phyloP scores from a whole-genome alignment of 192 early-diverging fungal genomes.

The Oehlia diaphana region DNA sequence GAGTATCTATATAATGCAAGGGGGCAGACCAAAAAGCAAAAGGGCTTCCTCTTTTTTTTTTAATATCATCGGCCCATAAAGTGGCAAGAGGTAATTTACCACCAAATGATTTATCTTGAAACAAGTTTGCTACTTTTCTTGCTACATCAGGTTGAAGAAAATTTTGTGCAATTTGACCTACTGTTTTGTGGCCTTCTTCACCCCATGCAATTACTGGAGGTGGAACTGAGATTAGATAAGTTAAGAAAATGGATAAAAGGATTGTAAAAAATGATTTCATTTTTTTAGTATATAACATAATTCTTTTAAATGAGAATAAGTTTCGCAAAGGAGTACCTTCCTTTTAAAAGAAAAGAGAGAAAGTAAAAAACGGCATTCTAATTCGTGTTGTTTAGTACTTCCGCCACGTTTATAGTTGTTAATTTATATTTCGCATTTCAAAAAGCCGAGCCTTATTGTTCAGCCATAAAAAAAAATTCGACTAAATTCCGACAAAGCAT shows the following conservation, averaged over 20 bases:
- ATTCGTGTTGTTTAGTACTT: too few relatives aligned
- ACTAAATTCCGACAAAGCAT: too few relatives aligned
- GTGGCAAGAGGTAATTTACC: not conserved
- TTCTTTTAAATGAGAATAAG: too few relatives aligned
- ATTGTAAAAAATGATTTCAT: not conserved
- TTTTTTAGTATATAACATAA: not conserved
- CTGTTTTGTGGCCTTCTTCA: not conserved
- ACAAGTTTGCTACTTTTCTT: not conserved
- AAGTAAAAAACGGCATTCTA: too few relatives aligned
- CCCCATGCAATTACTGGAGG: conserved; percentile 9
- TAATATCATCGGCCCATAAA: conserved; percentile 10
- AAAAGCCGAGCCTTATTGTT: too few relatives aligned
- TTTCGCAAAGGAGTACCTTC: too few relatives aligned
- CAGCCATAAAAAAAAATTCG: too few relatives aligned
- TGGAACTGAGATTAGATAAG: not conserved
- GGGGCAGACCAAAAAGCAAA: not conserved
- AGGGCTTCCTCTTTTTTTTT: not conserved
- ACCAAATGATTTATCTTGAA: not conserved
- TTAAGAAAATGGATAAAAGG: not conserved
- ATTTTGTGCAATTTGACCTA: conserved; percentile 22
- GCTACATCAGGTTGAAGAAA: conserved; percentile 1
- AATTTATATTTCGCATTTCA: too few relatives aligned
- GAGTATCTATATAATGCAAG: conserved; percentile 19
- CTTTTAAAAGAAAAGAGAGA: too few relatives aligned
- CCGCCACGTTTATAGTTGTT: too few relatives aligned